A percentile compares a stretch with the other conserved stretches of the same genome.
These are phyloP conservation scores for Boechera divaricarpa DNA, from an alignment of 345 rosid genomes.

Conservation along the genomic window DNA sequence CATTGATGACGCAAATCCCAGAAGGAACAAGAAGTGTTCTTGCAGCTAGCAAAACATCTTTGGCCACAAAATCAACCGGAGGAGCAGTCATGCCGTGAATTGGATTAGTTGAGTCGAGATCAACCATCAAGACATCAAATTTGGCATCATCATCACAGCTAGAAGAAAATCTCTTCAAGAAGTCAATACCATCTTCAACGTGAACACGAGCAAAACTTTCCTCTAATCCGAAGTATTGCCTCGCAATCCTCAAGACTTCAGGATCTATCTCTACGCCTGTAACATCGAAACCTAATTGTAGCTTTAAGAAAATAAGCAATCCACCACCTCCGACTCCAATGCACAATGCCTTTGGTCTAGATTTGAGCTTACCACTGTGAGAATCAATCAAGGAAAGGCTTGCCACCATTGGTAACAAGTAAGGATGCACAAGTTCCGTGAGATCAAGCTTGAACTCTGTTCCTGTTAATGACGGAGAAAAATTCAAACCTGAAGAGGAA, in stretches of 20 bases:
- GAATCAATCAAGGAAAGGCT: slow-evolving; percentile 55
- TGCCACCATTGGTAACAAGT: slow-evolving; percentile 82
- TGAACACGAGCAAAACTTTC: slow-evolving; percentile 52
- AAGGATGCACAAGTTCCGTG: slow-evolving; percentile 68
- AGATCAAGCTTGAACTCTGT: slow-evolving; percentile 54
- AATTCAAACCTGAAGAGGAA: slow-evolving; percentile 7
- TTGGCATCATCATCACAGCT: slow-evolving; percentile 19
- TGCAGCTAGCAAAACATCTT: slow-evolving; percentile 58
- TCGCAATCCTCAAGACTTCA: slow-evolving; percentile 64
- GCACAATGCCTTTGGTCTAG: slow-evolving; percentile 68
- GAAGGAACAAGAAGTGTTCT: slow-evolving; percentile 53
- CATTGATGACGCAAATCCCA: slow-evolving; percentile 73
- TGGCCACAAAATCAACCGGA: slow-evolving; percentile 62
- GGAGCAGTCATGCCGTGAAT: slow-evolving; percentile 69
- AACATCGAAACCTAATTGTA: slow-evolving; percentile 64
- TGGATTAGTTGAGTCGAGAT: slow-evolving; percentile 67
- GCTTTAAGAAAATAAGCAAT: slow-evolving; percentile 64
- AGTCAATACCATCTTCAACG: slow-evolving; percentile 62
- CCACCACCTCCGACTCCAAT: slow-evolving; percentile 92
- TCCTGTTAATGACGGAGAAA: slow-evolving; percentile 40
- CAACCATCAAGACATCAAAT: slow-evolving; percentile 85
- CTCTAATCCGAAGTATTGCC: slow-evolving; percentile 68
- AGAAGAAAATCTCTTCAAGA: slow-evolving; percentile 49
- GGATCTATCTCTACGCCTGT: slow-evolving; percentile 74
- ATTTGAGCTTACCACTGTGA: slow-evolving; percentile 38